A percentile compares a stretch with the other conserved stretches of the same genome.
phyloP scores from a whole-genome alignment of 169 alveolate species.

The Fabrea salina region DNA sequence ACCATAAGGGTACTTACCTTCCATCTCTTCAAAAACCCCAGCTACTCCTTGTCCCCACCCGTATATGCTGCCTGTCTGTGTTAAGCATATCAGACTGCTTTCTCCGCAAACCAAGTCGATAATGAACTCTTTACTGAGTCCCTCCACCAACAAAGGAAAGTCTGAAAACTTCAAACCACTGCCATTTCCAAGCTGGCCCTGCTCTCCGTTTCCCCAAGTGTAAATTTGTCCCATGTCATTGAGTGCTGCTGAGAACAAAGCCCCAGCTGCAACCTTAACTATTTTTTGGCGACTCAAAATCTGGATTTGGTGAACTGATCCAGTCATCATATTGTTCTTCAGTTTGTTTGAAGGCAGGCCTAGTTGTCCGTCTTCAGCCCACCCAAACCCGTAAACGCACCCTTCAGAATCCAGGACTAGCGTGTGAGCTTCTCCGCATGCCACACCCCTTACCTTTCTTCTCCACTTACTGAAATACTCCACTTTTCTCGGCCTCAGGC shows the following conservation, averaged over 20 bases:
- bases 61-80: not conserved
- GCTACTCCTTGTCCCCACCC: constrained; percentile 31
- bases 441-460: not conserved
- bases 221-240: constrained; percentile 20
- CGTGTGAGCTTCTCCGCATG: constrained; percentile 80
- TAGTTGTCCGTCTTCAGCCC: constrained; percentile 71
- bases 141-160: not conserved
- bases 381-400: constrained; percentile 64
- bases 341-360: constrained; percentile 40
- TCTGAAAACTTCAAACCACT: not conserved
- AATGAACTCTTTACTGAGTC: not conserved
- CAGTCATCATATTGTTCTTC: not conserved
- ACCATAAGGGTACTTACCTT: not conserved
- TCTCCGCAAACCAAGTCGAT: constrained; percentile 9
- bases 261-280: not conserved
- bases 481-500: constrained; percentile 31
- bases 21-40: not conserved
- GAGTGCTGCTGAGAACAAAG: not conserved
- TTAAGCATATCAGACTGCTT: not conserved
- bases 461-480: constrained; percentile 15
- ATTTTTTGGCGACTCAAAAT: not conserved
- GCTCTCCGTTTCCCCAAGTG: constrained; percentile 18
- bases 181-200: constrained; percentile 17
- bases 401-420: constrained; percentile 63
- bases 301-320: not conserved